Evolutionary conservation across 805 yeast species (phyloP).

Genomic region (Suhomyces vadensis): DNA sequence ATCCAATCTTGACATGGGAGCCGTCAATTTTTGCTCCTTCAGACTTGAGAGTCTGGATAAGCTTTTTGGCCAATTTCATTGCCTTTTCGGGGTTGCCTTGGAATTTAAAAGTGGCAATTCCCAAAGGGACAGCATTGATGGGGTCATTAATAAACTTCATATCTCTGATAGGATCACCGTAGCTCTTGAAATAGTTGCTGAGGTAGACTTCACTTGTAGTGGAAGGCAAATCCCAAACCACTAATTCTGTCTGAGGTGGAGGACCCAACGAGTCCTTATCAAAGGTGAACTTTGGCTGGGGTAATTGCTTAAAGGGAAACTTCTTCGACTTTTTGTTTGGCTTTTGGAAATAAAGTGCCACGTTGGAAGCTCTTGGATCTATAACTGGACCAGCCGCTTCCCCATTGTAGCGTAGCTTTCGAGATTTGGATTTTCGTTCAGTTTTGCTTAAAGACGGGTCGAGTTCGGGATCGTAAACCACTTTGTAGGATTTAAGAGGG

Average conservation of each 20-base stretch:
- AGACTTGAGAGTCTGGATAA: constrained; percentile 26
- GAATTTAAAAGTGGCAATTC: constrained; percentile 64
- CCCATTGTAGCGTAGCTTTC: constrained; percentile 44
- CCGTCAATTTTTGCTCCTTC: constrained; percentile 51
- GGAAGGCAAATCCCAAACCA: constrained; percentile 66
- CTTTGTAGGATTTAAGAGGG: constrained; percentile 37
- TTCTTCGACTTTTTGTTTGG: constrained; percentile 42
- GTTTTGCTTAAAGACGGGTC: constrained; percentile 34
- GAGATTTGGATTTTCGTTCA: constrained; percentile 31
- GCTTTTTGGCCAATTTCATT: constrained; percentile 34
- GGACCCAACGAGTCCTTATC: constrained; percentile 77
- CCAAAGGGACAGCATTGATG: constrained; percentile 73
- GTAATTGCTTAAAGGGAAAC: constrained; percentile 44
- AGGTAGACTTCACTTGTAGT: constrained; percentile 49
- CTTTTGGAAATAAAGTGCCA: constrained; percentile 33
- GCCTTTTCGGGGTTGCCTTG: constrained; percentile 55
- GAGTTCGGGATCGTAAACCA: constrained; percentile 51
- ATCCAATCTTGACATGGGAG: constrained; percentile 49
- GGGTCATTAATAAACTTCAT: constrained; percentile 67
- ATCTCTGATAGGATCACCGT: constrained; percentile 60
- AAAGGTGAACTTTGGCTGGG: constrained; percentile 46
- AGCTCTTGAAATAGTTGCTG: constrained; percentile 55
- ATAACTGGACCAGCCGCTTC: constrained; percentile 21
- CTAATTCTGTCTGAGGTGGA: constrained; percentile 67
- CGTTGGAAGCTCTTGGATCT: constrained; percentile 46